phyloP scores from a whole-genome alignment of 2,329 filamentous ascomycete species.

The Fusarium sacchari region DNA sequence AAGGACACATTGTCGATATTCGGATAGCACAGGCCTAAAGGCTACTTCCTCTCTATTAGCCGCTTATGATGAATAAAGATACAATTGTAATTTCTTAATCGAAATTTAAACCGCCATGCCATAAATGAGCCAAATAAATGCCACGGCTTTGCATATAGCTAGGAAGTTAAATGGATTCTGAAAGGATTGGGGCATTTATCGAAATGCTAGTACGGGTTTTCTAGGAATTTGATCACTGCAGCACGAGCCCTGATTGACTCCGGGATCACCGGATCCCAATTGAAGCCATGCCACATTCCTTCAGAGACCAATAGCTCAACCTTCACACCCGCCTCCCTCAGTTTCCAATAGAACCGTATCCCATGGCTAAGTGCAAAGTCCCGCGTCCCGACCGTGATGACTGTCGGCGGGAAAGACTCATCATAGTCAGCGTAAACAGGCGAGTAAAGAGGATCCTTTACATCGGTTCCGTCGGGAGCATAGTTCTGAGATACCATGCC shows the following conservation, averaged over 20 bases:
- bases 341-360: background rate
- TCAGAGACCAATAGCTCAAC: background rate
- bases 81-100: background rate
- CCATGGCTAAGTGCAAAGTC: background rate
- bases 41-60: background rate
- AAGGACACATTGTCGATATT: background rate
- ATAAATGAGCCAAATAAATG: rapidly evolving
- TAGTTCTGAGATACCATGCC: background rate
- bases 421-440: background rate
- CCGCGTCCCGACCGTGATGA: background rate
- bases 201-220: rapidly evolving
- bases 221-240: background rate
- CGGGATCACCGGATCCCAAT: background rate
- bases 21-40: background rate
- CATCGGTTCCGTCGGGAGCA: background rate
- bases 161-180: no score
- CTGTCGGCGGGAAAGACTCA: background rate
- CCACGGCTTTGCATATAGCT: rapidly evolving
- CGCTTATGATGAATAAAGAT: rapidly evolving
- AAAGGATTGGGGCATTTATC: no score
- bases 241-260: background rate
- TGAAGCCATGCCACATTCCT: background rate
- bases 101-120: rapidly evolving
- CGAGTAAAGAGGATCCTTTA: background rate
- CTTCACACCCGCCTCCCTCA: background rate